Percentiles rank a stretch among this genome's conserved stretches.
Conservation (phyloP, 2,329 filamentous ascomycete species). For the Daldinia sp. region DNA sequence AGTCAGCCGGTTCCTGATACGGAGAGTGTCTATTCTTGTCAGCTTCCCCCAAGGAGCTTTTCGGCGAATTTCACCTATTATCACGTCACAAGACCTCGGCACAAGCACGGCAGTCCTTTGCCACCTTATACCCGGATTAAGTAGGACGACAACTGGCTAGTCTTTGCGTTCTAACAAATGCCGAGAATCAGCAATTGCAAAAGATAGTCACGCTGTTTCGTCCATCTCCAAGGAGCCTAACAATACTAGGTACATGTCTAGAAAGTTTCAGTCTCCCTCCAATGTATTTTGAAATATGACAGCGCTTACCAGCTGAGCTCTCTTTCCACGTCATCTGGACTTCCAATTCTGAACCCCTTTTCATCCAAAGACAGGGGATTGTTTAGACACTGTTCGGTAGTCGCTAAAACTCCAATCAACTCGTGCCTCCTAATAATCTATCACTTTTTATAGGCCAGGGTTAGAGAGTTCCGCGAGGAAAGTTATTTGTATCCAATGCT, state of each 20-base stretch:
- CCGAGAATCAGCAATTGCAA: neutral
- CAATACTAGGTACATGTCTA: neutral
- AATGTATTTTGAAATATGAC: neutral
- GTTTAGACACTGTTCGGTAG: neutral
- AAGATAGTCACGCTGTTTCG: neutral
- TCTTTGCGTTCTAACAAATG: neutral
- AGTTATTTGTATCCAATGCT: no score
- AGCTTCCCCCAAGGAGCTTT: neutral
- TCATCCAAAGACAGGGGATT: neutral
- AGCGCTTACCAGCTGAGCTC: neutral
- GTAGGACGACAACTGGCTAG: neutral
- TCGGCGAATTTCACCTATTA: neutral
- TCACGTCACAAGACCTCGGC: conserved; percentile 1
- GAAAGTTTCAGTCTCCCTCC: neutral
- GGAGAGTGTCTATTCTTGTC: neutral
- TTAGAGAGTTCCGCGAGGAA: no score
- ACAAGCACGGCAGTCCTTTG: neutral
- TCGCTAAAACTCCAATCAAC: neutral
- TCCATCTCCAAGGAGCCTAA: neutral
- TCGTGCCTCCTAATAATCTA: no score
- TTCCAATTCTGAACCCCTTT: neutral
- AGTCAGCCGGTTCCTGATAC: neutral
- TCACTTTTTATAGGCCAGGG: no score
- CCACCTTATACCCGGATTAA: neutral
- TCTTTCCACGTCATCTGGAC: neutral